phyloP scores from a whole-genome alignment of 495 filamentous ascomycete species.

The Tuber magnatum region DNA sequence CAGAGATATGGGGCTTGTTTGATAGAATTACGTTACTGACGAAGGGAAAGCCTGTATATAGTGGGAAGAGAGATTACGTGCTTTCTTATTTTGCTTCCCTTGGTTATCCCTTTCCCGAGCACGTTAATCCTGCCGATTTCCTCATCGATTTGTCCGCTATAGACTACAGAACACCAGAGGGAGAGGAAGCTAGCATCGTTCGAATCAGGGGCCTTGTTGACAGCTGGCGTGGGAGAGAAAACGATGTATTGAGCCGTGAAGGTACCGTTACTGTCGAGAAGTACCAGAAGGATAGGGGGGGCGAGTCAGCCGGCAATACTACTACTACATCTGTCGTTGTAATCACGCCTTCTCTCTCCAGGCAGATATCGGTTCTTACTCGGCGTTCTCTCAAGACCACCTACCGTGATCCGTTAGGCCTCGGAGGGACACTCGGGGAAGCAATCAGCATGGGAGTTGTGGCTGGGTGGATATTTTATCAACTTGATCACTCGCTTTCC shows the following conservation, averaged over 20 bases:
- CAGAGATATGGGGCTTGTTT: slow-evolving; percentile 68
- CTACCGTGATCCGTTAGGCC: slow-evolving; percentile 63
- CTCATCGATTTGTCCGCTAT: slow-evolving; percentile 64
- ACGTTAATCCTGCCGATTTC: slow-evolving; percentile 68
- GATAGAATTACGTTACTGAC: slow-evolving; percentile 60
- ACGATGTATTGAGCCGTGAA: slow-evolving; percentile 6
- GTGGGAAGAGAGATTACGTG: slow-evolving; percentile 50
- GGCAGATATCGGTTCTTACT: slow-evolving; percentile 58
- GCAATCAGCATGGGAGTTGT: slow-evolving; percentile 60
- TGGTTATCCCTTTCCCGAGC: slow-evolving; percentile 55
- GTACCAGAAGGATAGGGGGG: slow-evolving; percentile 8
- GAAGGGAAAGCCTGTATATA: slow-evolving; percentile 58
- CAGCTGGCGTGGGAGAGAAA: slow-evolving; percentile 48
- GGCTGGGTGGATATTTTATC: slow-evolving; percentile 62
- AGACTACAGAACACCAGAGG: slow-evolving; percentile 57
- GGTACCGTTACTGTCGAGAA: slow-evolving; percentile 4
- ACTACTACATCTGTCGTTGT: neutral
- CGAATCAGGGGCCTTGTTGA: slow-evolving; percentile 52
- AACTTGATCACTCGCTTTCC: slow-evolving; percentile 53
- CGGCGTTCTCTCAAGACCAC: slow-evolving; percentile 59
- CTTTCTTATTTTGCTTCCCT: slow-evolving; percentile 53
- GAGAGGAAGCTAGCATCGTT: slow-evolving; percentile 52
- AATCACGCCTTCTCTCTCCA: slow-evolving; percentile 46
- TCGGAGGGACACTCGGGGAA: slow-evolving; percentile 58
- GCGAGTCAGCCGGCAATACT: neutral